A percentile compares a stretch with the other conserved stretches of the same genome.
These are phyloP conservation scores for Hanseniaspora sp. DNA, from an alignment of 1,139 yeast genomes.

Conservation along the genomic window DNA sequence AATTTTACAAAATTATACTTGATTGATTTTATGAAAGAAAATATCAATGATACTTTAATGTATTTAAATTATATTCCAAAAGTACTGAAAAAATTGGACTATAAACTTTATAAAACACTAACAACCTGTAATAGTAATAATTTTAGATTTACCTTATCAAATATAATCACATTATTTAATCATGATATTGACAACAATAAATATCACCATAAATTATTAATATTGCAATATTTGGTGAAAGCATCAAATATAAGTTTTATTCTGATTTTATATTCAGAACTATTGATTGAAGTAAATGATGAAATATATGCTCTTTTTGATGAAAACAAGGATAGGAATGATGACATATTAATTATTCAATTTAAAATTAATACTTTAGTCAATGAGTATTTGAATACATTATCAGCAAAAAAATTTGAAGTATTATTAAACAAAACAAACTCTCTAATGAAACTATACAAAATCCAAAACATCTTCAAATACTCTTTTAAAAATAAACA, in stretches of 20 bases:
- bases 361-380: background rate
- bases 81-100: constrained; percentile 43
- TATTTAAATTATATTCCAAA: constrained; percentile 59
- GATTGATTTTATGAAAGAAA: constrained; percentile 75
- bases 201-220: constrained; percentile 20
- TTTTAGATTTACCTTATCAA: constrained; percentile 55
- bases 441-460: background rate
- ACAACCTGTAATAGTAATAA: constrained; percentile 32
- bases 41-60: constrained; percentile 52
- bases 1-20: constrained; percentile 49
- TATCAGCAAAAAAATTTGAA: background rate
- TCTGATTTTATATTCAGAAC: constrained; percentile 23
- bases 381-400: background rate
- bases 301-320: constrained; percentile 21
- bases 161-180: constrained; percentile 65
- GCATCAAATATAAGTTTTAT: constrained; percentile 26
- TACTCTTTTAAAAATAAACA: constrained; percentile 8
- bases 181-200: constrained; percentile 45
- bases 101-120: constrained; percentile 39
- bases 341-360: constrained; percentile 23
- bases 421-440: background rate
- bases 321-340: constrained; percentile 24
- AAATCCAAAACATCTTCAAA: constrained; percentile 1
- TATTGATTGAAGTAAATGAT: constrained; percentile 21
- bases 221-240: constrained; percentile 21